phyloP scores from a whole-genome alignment of 768 basidiomycete genomes.

The Rhodotorula toruloides region DNA sequence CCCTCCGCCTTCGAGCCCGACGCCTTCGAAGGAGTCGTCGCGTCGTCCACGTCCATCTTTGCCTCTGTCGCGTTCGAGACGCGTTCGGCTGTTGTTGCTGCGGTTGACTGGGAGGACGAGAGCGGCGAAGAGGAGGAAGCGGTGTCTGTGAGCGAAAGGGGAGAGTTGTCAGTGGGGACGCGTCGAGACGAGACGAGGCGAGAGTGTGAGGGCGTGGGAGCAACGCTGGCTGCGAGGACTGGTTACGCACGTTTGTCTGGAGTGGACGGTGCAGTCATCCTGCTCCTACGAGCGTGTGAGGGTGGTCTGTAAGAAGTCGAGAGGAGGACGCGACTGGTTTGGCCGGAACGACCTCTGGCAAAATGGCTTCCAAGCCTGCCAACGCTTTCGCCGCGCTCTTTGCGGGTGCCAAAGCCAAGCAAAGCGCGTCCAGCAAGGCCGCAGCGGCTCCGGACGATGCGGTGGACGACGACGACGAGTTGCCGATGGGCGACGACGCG shows the following conservation, averaged over 20 bases:
- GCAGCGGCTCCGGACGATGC: not conserved
- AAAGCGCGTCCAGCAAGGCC: not conserved
- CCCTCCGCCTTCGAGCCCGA: too few species aligned
- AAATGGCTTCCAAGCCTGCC: too few species aligned
- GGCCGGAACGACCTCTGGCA: not conserved
- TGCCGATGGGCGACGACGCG: not conserved
- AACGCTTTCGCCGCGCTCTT: constrained; percentile 35
- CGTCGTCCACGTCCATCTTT: not conserved
- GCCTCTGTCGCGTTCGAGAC: not conserved
- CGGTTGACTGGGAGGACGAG: not conserved
- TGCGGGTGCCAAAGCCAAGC: constrained; percentile 5
- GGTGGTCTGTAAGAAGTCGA: not conserved
- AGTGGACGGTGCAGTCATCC: not conserved
- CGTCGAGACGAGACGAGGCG: not conserved
- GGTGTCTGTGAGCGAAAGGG: not conserved
- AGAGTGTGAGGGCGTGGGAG: not conserved
- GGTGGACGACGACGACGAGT: not conserved
- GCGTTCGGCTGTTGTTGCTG: not conserved
- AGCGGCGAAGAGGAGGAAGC: not conserved
- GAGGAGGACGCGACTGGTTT: not conserved
- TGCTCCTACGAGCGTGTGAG: not conserved
- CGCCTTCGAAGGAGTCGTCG: too few species aligned
- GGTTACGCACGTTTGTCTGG: not conserved
- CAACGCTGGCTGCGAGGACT: too few species aligned
- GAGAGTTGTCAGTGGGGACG: not conserved